Evolutionary conservation across 2,329 filamentous ascomycete species (phyloP).

Genomic region (Paracoccidioides brasiliensis): DNA sequence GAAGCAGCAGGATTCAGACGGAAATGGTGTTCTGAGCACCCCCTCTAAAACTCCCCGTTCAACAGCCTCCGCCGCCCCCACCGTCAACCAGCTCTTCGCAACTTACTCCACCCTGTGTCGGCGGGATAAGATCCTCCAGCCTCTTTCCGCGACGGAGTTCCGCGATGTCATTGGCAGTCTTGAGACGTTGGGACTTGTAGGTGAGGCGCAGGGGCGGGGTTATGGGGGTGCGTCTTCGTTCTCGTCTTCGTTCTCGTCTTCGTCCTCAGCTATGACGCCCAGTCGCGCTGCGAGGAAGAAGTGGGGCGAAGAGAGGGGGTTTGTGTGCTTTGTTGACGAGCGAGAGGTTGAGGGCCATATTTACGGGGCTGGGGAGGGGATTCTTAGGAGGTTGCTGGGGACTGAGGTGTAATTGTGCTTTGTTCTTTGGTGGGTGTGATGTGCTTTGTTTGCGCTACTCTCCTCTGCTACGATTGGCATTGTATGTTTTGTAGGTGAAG

Average conservation of each 20-base stretch:
- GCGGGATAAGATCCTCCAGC: constrained; percentile 75
- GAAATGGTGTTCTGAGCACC: constrained; percentile 21
- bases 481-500: neutral
- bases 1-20: constrained; percentile 24
- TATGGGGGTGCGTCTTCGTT: constrained; percentile 20
- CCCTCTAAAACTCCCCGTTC: constrained; percentile 46
- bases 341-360: constrained; percentile 63
- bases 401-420: constrained; percentile 14
- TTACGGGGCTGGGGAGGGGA: constrained; percentile 39
- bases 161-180: constrained; percentile 81
- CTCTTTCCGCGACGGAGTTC: constrained; percentile 83
- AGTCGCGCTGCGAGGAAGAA: neutral
- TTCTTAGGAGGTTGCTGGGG: constrained; percentile 29
- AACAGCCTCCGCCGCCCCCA: constrained; percentile 49
- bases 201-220: constrained; percentile 50
- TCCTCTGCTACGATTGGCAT: neutral
- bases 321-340: constrained; percentile 68
- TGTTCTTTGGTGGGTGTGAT: constrained; percentile 2
- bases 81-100: constrained; percentile 70
- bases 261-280: too few relatives aligned
- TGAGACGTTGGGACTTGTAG: constrained; percentile 72
- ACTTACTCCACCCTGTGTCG: constrained; percentile 74
- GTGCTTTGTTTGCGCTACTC: neutral
- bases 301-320: constrained; percentile 55
- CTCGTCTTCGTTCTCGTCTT: too few relatives aligned